Evolutionary conservation across 1,284 basidiomycete species (phyloP), one percentile per base, ranked within the genome.

Genomic region (Cerrena zonata): DNA sequence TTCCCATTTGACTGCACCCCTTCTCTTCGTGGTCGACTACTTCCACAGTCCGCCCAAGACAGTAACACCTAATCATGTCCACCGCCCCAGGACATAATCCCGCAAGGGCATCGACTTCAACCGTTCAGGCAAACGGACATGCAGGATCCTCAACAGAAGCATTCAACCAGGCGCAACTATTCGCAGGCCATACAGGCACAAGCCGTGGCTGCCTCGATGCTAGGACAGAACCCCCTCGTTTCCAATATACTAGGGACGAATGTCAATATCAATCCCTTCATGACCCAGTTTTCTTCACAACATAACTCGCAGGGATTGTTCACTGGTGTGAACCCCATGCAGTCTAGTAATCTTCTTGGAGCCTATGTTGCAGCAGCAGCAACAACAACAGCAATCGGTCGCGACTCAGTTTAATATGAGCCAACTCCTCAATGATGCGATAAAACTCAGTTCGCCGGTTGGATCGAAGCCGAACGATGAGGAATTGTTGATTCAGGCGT

Each of bases 401-500:
- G 44, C 44, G n/a, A 5, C 41, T 5, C 41, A 42, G 21, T 5
- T 23, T 19, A 23, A n/a, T 5, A 22, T 42, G 19, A 13, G 19
- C n/a, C 43, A 54, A 50, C 26, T 63, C n/a, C n/a, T 64, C 12
- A 76, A 78, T 47, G 80, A 83, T 53, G 75, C 76, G 37, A 63
- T 78, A 25, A 71, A 74, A 19, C 64, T 81, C 50, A 76, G 73
- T 23, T 64, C 69, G 10, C 80, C 80, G n/a, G 80, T 85, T 2
- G 77, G 76, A 18, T 66, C 68, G 5, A 66, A 66, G 24, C 59
- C 56, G 39, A 65, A 72, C 19, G 82, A 86, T 58, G 82, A 85
- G 50, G 71, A 72, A 10, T 60, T 75, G 10, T 71, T 85, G 15
- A 67, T 82, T 5, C 71, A 73, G 54, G 72, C 75, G 0, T 61